Base-by-base conservation (phyloP, 2,329 filamentous ascomycete species). In the Fusarium austroafricanum region DNA sequence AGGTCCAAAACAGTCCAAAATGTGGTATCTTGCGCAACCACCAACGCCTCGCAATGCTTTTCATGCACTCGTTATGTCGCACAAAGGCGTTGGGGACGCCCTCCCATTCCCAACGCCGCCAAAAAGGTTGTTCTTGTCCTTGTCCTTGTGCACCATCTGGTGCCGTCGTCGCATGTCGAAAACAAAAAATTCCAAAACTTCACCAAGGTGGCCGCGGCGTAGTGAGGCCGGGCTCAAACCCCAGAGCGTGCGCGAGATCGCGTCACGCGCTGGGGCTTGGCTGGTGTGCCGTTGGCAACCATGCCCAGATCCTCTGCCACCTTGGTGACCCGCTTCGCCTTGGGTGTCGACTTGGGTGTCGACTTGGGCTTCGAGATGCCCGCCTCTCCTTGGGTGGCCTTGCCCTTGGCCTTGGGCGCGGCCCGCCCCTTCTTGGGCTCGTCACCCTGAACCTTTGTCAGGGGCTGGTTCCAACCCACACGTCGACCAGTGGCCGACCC, bases 401-500 rank as follows among this genome's bases (percentile, higher is more conserved):
- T 75, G 49, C 47, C 39, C 67, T 35, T 35, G 18, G 4, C 52
- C 43, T 55, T 55, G 28, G 65, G 43, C 17, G 53, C 52, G 29
- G 72, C n/a, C 50, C 65, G 65, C 37, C 71, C 70, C 52, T 64
- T 70, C 66, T 71, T 71, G 47, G 74, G 55, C 71, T 50, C 31
- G 46, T 63, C 63, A 33, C 73, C 74, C 44, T 77, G 71, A 51
- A 73, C 67, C 23, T 68, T 66, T 54, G 70, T 73, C 6, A 80
- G 57, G 23, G 78, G 78, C 15, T 76, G 72, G 37, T 73, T 79
- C 78, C 78, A 80, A 21, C 64, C 74, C 20, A 80, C 78, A 20
- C 55, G 71, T 51, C 73, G 70, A 39, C 60, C 53, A 29, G 50
- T 39, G 31, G 53, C 44, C 14, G 63, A 60, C n/a, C 64, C 56